Base-by-base conservation (phyloP, 2,329 filamentous ascomycete species). In the Tolypocladium ophioglossoides region DNA sequence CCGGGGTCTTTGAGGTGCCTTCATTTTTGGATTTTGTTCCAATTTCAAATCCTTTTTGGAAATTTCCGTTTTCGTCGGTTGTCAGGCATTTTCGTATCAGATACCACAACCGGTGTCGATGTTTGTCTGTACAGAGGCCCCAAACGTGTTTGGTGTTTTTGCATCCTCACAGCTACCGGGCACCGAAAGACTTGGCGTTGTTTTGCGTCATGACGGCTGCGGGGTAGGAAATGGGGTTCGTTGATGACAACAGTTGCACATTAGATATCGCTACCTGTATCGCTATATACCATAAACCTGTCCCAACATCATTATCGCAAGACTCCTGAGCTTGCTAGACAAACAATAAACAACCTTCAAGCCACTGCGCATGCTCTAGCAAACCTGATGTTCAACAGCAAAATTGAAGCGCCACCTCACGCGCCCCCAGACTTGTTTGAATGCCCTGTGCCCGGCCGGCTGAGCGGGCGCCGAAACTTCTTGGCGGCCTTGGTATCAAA, bases 401-500 rank as follows among this genome's bases (percentile, higher is more conserved):
- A n/a, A n/a, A n/a, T n/a, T n/a, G n/a, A n/a, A n/a, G 20, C 5
- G 11, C 18, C 24, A 9, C 11, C 27, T 47, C 18, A 47, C 27
- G 44, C 44, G 20, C 9, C 57, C 52, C 22, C 55, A 53, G 57
- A 57, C 40, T 55, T 54, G 38, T 53, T 55, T 4, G 63, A 73
- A 9, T 68, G 62, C 4, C 62, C 66, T 10, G 72, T 76, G 4
- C 70, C 73, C 1, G 77, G 74, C 39, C 76, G 67, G 52, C 69
- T 72, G 20, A 70, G 60, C 4, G 72, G 68, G 38, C 70, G 69
- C 53, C 69, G 72, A 52, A 76, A 66, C 64, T 78, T 84, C 65
- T 75, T 82, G 10, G 75, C 72, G 2, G 76, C 77, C 67, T 87
- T 89, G 7, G 80, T 76, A 57, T 86, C 83, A 62, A 90, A 83